Evolutionary conservation across 2,329 filamentous ascomycete genomes (phyloP).

Genomic region (Sphaerulina vaccinii): DNA sequence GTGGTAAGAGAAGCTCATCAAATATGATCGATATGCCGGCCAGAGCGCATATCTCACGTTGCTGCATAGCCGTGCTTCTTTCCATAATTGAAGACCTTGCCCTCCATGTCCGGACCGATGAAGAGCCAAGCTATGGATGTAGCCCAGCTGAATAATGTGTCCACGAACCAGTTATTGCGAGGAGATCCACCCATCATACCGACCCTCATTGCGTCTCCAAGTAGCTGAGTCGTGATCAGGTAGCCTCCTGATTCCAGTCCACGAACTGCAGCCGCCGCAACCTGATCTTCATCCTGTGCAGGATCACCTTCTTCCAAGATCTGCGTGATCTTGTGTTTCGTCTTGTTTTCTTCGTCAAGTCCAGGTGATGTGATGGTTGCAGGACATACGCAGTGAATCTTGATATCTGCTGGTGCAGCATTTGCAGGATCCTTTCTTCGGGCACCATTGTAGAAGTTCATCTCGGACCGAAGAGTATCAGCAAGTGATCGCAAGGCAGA

Average conservation of each 20-base stretch:
- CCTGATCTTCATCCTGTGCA: conserved; percentile 72
- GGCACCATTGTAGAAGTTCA: conserved; percentile 76
- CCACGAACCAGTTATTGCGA: conserved; percentile 53
- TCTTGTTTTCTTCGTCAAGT: conserved; percentile 69
- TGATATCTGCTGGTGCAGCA: conserved; percentile 63
- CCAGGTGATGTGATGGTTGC: conserved; percentile 79
- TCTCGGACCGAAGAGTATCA: conserved; percentile 79
- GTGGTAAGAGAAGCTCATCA: no score
- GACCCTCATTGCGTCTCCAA: conserved; percentile 71
- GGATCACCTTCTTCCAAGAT: conserved; percentile 81
- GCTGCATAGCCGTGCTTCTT: conserved; percentile 47
- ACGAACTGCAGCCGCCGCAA: conserved; percentile 67
- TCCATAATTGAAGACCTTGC: conserved; percentile 58
- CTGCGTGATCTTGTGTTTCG: conserved; percentile 77
- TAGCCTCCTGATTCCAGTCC: conserved; percentile 80
- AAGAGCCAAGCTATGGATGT: conserved; percentile 56
- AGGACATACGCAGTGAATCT: conserved; percentile 78
- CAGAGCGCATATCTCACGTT: neutral
- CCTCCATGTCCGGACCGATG: conserved; percentile 57
- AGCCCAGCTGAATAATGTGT: conserved; percentile 56
- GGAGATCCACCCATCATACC: conserved; percentile 53
- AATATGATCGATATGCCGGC: no score
- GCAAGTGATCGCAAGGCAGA: conserved; percentile 78
- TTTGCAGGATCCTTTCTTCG: conserved; percentile 39
- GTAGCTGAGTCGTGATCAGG: conserved; percentile 70